Evolutionary conservation across 129 eudicot genomes (phyloP).

Genomic region (Flaveria sonorensis): DNA sequence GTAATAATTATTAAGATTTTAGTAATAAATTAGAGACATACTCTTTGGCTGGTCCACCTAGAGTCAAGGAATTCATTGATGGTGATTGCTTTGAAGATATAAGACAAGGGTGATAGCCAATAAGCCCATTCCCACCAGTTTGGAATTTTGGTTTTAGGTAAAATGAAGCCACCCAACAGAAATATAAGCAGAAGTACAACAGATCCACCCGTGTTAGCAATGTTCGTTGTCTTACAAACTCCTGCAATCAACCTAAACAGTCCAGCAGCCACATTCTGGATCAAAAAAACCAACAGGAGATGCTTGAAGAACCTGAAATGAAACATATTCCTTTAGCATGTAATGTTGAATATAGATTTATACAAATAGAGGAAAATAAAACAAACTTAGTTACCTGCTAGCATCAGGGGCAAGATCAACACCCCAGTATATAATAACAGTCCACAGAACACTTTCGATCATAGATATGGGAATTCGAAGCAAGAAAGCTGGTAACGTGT

Average conservation of each 20-base stretch:
- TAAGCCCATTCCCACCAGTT: slow-evolving; percentile 60
- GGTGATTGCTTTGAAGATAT: slow-evolving; percentile 50
- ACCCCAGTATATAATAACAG: slow-evolving; percentile 56
- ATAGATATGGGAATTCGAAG: slow-evolving; percentile 69
- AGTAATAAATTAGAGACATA: neutral
- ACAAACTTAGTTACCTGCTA: slow-evolving; percentile 46
- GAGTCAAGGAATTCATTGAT: slow-evolving; percentile 51
- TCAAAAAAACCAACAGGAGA: slow-evolving; percentile 56
- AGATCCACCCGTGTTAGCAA: slow-evolving; percentile 79
- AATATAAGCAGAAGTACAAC: slow-evolving; percentile 59
- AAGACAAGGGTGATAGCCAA: slow-evolving; percentile 60
- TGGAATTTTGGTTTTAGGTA: slow-evolving; percentile 53
- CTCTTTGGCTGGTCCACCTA: slow-evolving; percentile 52
- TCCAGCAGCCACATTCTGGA: slow-evolving; percentile 88
- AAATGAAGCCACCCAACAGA: slow-evolving; percentile 79
- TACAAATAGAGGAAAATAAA: neutral
- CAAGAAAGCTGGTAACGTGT: slow-evolving; percentile 62
- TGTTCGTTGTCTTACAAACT: slow-evolving; percentile 66
- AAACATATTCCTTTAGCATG: neutral
- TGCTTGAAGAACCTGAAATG: slow-evolving; percentile 85
- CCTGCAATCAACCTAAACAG: slow-evolving; percentile 69
- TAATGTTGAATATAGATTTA: neutral
- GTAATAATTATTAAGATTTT: neutral
- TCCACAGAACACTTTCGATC: slow-evolving; percentile 66
- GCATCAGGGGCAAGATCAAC: slow-evolving; percentile 80